A percentile compares a stretch with the other conserved stretches of the same genome.
These are phyloP conservation scores for Curvularia spicifera DNA, from an alignment of 2,329 filamentous ascomycete genomes.

Conservation along the genomic window DNA sequence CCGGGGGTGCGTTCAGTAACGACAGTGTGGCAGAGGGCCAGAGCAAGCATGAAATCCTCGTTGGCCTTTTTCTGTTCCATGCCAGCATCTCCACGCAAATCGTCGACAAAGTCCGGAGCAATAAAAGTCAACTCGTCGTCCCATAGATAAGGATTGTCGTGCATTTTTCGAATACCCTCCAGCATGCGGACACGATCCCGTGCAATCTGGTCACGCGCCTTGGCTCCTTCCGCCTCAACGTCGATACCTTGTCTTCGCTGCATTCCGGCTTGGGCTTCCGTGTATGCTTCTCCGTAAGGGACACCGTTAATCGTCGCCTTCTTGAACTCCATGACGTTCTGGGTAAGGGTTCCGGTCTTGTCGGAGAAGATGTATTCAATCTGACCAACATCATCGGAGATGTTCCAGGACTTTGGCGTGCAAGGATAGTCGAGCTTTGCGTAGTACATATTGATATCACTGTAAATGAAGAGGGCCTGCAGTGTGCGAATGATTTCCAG, in stretches of 20 bases:
- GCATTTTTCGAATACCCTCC: constrained; percentile 72
- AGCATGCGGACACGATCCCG: constrained; percentile 76
- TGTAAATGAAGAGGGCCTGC: constrained; percentile 97
- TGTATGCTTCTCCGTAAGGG: constrained; percentile 96
- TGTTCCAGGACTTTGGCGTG: constrained; percentile 98
- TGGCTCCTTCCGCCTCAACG: constrained; percentile 78
- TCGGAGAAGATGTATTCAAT: constrained; percentile 99
- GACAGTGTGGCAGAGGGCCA: constrained; percentile 96
- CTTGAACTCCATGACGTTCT: constrained; percentile 99
- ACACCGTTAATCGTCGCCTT: constrained; percentile 97
- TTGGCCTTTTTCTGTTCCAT: constrained; percentile 77
- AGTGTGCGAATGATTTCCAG: constrained; percentile 92
- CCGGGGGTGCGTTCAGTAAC: constrained; percentile 88
- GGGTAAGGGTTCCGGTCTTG: constrained; percentile 88
- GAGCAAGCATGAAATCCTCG: constrained; percentile 89
- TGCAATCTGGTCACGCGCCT: constrained; percentile 78
- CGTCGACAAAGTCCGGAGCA: constrained; percentile 84
- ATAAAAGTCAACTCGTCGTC: constrained; percentile 92
- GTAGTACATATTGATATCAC: constrained; percentile 96
- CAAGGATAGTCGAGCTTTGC: constrained; percentile 92
- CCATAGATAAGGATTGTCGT: constrained; percentile 89
- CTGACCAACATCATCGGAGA: constrained; percentile 95
- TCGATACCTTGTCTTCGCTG: constrained; percentile 88
- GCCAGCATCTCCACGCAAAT: constrained; percentile 79
- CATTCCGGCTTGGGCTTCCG: constrained; percentile 95